Conservation (phyloP, 2,329 filamentous ascomycete species). For the Dactylellina haptotyla region DNA sequence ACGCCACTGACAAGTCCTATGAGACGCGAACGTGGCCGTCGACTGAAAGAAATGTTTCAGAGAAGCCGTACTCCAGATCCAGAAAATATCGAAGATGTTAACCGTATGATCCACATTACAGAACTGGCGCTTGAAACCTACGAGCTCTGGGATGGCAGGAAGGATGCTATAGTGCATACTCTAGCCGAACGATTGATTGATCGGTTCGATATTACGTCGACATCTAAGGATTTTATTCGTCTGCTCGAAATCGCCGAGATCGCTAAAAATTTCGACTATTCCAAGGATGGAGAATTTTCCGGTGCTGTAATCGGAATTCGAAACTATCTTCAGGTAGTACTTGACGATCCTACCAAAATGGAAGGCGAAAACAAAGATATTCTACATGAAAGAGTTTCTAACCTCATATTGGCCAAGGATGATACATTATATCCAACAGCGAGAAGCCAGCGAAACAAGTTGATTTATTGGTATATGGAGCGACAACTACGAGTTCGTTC, state of each 20-base stretch:
- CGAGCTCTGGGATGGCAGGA: background rate
- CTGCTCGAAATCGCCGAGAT: background rate
- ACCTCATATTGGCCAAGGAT: background rate
- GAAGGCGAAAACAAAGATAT: background rate
- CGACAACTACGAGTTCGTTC: no score
- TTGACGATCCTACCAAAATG: background rate
- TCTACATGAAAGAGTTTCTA: background rate
- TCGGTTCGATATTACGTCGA: background rate
- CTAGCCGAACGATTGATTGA: background rate
- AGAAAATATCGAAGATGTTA: background rate
- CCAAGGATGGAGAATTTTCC: background rate
- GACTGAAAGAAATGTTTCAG: background rate
- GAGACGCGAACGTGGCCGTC: background rate
- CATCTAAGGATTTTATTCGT: background rate
- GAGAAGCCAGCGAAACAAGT: background rate
- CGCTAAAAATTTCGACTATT: background rate
- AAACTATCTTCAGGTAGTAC: background rate
- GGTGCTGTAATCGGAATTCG: background rate
- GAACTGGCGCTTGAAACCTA: background rate
- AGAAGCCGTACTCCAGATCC: background rate
- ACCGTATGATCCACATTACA: background rate
- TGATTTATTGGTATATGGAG: no score
- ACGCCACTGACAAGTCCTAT: background rate
- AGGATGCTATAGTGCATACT: background rate
- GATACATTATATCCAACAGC: background rate